Percentiles rank a stretch among this genome's conserved stretches.
These are phyloP conservation scores for Leptosphaerulina australis DNA, from an alignment of 2,329 filamentous ascomycete genomes.

Conservation along the genomic window DNA sequence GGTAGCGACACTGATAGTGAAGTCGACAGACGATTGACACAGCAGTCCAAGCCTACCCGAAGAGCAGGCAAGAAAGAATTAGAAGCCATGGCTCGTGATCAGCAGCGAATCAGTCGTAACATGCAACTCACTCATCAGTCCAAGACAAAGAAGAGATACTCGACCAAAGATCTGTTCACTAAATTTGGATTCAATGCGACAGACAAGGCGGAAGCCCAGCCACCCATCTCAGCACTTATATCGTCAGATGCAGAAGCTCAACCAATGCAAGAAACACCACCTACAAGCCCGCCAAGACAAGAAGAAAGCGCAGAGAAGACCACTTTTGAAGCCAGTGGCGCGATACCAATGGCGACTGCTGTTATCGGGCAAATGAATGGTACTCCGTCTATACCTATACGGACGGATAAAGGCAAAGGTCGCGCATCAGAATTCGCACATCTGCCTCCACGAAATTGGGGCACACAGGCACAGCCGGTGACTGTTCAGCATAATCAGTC, in stretches of 20 bases:
- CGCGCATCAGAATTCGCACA: constrained; percentile 56
- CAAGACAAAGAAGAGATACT: constrained; percentile 85
- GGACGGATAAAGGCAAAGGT: constrained; percentile 65
- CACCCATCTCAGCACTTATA: constrained; percentile 51
- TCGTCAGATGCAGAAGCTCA: constrained; percentile 68
- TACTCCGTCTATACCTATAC: constrained; percentile 25
- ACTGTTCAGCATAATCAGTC: constrained; percentile 24
- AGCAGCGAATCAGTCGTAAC: constrained; percentile 85
- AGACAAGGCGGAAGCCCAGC: too few relatives aligned
- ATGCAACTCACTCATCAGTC: constrained; percentile 91
- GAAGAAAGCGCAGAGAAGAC: constrained; percentile 21
- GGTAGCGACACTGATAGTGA: constrained; percentile 63
- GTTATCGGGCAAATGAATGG: constrained; percentile 7
- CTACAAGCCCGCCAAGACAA: constrained; percentile 51
- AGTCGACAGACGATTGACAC: constrained; percentile 61
- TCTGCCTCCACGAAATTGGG: constrained; percentile 37
- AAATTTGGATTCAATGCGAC: constrained; percentile 74
- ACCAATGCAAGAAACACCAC: constrained; percentile 48
- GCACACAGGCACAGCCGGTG: constrained; percentile 19
- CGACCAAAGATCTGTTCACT: constrained; percentile 80
- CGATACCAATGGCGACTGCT: constrained; percentile 5
- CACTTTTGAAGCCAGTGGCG: neutral
- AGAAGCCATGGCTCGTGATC: constrained; percentile 94
- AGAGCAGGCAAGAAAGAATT: constrained; percentile 94
- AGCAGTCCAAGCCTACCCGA: constrained; percentile 71